Percentiles rank a stretch among this genome's conserved stretches.
Conservation (phyloP, 1,139 yeast species). For the Chernovozyma aurita region DNA sequence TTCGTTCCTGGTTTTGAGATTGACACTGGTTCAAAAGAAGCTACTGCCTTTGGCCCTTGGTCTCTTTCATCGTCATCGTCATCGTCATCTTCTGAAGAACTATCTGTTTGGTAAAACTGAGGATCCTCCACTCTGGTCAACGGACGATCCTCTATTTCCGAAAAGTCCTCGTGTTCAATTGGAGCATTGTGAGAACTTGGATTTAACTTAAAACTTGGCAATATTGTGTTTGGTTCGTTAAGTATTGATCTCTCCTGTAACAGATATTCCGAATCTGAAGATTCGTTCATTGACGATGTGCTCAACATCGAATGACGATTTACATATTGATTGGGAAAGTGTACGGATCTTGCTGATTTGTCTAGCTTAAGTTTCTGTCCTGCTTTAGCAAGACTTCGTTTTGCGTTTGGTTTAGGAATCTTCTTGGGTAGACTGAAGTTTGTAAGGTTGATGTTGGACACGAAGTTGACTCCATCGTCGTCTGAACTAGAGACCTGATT, state of each 20-base stretch:
- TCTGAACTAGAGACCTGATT: constrained; percentile 17
- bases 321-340: constrained; percentile 30
- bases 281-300: constrained; percentile 2
- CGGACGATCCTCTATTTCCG: constrained; percentile 6
- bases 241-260: not conserved
- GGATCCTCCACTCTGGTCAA: constrained; percentile 1
- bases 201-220: constrained; percentile 15
- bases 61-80: constrained; percentile 1
- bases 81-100: constrained; percentile 1
- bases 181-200: too few relatives aligned
- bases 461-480: constrained; percentile 18
- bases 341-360: constrained; percentile 15
- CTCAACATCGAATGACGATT: constrained; percentile 5
- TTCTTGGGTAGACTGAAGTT: constrained; percentile 20
- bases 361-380: constrained; percentile 24
- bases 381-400: constrained; percentile 27
- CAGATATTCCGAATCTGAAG: constrained; percentile 2
- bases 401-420: constrained; percentile 17
- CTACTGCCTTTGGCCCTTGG: too few relatives aligned
- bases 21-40: not conserved
- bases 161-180: not conserved
- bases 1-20: not conserved
- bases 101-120: constrained; percentile 2
- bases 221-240: constrained; percentile 8
- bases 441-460: constrained; percentile 26